phyloP scores from a whole-genome alignment of 2,329 filamentous ascomycete species.

The Penicillium olsonii region DNA sequence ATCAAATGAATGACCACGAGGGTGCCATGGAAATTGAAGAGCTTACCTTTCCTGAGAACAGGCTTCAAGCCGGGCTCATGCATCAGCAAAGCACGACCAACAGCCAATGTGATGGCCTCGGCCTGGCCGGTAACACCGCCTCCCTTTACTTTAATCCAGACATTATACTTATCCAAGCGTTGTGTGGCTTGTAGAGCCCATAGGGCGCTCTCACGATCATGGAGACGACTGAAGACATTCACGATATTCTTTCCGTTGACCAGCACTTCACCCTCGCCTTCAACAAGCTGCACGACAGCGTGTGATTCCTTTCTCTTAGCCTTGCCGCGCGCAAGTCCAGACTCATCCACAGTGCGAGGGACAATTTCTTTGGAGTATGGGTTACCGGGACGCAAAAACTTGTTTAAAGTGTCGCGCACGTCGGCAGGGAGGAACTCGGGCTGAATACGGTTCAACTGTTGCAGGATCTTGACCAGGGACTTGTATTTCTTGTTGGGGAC shows the following conservation, averaged over 20 bases:
- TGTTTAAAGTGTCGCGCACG: conserved; percentile 64
- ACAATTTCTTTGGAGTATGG: conserved; percentile 65
- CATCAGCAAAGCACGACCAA: conserved; percentile 82
- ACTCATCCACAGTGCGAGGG: conserved; percentile 68
- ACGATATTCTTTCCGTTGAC: conserved; percentile 87
- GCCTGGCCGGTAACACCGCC: conserved; percentile 94
- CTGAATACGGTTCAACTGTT: conserved; percentile 82
- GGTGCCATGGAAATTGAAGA: neutral
- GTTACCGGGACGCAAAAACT: conserved; percentile 75
- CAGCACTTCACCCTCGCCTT: conserved; percentile 86
- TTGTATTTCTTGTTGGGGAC: conserved; percentile 78
- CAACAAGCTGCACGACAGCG: conserved; percentile 83
- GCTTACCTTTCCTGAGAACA: conserved; percentile 82
- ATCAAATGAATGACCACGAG: neutral
- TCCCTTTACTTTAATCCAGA: conserved; percentile 81
- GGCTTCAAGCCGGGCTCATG: conserved; percentile 94
- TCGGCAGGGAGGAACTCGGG: conserved; percentile 72
- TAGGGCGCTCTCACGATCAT: conserved; percentile 90
- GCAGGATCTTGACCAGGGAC: conserved; percentile 72
- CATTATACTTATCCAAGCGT: conserved; percentile 92
- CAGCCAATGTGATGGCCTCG: conserved; percentile 86
- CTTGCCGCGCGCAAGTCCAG: conserved; percentile 75
- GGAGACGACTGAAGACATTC: conserved; percentile 80
- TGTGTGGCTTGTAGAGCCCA: conserved; percentile 85
- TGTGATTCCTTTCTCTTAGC: conserved; percentile 86